Base-by-base conservation (phyloP, 805 yeast genomes). In the Starmerella apis region DNA sequence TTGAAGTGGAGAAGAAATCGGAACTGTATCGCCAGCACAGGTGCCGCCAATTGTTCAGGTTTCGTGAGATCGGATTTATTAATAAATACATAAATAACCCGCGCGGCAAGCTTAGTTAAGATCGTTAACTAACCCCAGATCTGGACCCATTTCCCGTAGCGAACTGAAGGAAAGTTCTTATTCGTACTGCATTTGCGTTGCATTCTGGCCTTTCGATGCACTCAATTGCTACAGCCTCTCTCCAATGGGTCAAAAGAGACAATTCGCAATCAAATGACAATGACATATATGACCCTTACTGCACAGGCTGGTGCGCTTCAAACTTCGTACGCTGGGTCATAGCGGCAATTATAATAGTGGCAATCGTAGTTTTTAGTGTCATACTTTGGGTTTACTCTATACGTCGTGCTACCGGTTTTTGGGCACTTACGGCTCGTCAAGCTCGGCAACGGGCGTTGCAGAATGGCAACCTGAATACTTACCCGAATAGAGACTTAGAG, bases 291-390 rank as follows among this genome's bases (percentile, higher is more conserved):
- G 45, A 37, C 38, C 3, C 9, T 18, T 19, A 22, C 18, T 38
- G 46, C 43, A 32, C 33, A 19, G 45, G 46, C 18, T 39, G 35
- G 39, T 38, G 50, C 41, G 18, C 25, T 18, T 3, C 20, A 14
- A 32, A 35, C 33, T 22, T 32, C 41, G 27, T 35, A 20, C 50
- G 50, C 38, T 47, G 50, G 50, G 32, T 47, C 33, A 27, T 47
- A 14, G 50, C 50, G 32, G 35, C 28, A n/a, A 16, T 47, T 27
- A 24, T 39, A 38, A 39, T 47, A 13, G 36, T 16, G 3, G 24
- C 11, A 11, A 31, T 31, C 3, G 28, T 46, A 3, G 14, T 22
- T 14, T 11, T 37, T 20, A 2, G 42, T 19, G 8, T 37, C 14
- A 10, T 30, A 4, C 6, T 30, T 8, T 38, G 43, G 43, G n/a